These are phyloP conservation scores for Pyrenophora graminea DNA, from an alignment of 2,329 filamentous ascomycete genomes.

Conservation along the genomic window DNA sequence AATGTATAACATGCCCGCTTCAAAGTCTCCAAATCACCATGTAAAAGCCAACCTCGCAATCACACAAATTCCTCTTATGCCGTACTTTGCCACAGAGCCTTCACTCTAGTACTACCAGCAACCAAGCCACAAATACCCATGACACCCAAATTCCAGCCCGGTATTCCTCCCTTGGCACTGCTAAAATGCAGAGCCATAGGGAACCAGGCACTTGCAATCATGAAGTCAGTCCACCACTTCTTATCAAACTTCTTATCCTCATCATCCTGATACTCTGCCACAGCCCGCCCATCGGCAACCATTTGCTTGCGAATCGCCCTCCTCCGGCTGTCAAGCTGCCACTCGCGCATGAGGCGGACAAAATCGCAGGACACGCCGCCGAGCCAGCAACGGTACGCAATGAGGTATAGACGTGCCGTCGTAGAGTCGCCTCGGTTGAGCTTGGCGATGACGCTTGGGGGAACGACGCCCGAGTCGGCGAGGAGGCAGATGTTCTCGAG, in stretches of 20 bases:
- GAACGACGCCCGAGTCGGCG: conserved; percentile 48
- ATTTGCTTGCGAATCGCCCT: conserved; percentile 35
- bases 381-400: conserved; percentile 51
- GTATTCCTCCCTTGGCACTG: conserved; percentile 44
- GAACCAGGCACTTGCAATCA: conserved; percentile 51
- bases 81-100: conserved; percentile 32
- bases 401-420: conserved; percentile 46
- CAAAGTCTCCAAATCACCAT: too few species aligned
- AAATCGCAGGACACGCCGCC: conserved; percentile 51
- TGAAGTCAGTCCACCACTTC: conserved; percentile 50
- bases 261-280: conserved; percentile 43
- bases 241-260: conserved; percentile 44
- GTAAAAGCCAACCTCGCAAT: too few species aligned
- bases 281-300: conserved; percentile 33
- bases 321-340: conserved; percentile 47
- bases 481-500: conserved; percentile 52
- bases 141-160: conserved; percentile 51
- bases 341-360: conserved; percentile 48
- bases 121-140: conserved; percentile 51
- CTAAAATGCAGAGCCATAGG: conserved; percentile 51
- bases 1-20: too few species aligned
- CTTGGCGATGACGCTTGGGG: conserved; percentile 40
- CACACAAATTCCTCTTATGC: conserved; percentile 6
- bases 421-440: conserved; percentile 44
- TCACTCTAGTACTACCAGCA: conserved; percentile 42